These are phyloP conservation scores for Globisporangium splendens DNA, from an alignment of 352 stramenopile genomes.

Conservation along the genomic window DNA sequence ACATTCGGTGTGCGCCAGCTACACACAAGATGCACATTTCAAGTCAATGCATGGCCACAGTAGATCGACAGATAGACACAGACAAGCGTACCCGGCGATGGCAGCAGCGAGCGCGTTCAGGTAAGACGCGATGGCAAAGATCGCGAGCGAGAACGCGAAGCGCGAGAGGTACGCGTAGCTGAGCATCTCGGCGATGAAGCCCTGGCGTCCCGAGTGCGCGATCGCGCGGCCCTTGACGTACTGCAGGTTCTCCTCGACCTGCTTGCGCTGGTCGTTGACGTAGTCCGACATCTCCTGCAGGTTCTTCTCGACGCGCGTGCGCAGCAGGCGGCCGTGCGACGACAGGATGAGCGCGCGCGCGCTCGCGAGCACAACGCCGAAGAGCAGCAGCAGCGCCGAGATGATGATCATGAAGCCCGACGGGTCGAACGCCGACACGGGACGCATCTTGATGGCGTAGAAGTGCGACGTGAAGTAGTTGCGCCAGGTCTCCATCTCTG, in stretches of 20 bases:
- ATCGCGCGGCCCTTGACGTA: constrained; percentile 70
- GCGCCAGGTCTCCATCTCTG: constrained; percentile 63
- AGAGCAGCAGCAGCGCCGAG: constrained; percentile 57
- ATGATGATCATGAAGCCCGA: constrained; percentile 85
- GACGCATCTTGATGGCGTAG: constrained; percentile 78
- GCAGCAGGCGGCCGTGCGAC: constrained; percentile 36
- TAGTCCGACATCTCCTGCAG: constrained; percentile 78
- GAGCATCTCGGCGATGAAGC: constrained; percentile 86
- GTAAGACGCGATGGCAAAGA: constrained; percentile 78
- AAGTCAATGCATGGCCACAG: not conserved
- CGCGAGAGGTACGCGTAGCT: constrained; percentile 84
- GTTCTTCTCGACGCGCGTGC: constrained; percentile 65
- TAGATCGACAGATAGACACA: not conserved
- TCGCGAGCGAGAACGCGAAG: constrained; percentile 69
- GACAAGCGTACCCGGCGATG: constrained; percentile 51
- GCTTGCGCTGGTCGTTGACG: constrained; percentile 56
- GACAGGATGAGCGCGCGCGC: constrained; percentile 36
- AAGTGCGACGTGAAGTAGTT: constrained; percentile 81
- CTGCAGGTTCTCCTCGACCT: constrained; percentile 69
- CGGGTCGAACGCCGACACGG: constrained; percentile 80
- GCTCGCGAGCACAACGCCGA: constrained; percentile 56
- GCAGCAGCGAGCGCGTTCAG: constrained; percentile 79
- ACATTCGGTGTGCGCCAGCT: constrained; percentile 84
- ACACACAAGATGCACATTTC: constrained; percentile 9
- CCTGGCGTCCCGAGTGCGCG: constrained; percentile 69